Evolutionary conservation across 257 asterid genomes (phyloP).

Genomic region (Nicotiana obtusifolia): DNA sequence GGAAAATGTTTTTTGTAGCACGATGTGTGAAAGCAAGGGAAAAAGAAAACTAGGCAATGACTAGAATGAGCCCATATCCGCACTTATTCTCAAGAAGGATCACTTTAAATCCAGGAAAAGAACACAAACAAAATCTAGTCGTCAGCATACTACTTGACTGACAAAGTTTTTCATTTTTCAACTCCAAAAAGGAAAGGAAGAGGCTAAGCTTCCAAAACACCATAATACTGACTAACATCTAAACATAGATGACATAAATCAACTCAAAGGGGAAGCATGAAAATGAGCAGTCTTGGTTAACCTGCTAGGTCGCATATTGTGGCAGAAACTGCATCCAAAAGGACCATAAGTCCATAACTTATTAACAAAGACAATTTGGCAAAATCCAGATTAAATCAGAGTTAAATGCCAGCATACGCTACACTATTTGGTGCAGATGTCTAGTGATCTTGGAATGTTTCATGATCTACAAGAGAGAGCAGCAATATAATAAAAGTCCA

Average conservation of each 20-base stretch:
- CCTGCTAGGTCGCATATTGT: not conserved
- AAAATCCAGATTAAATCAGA: not conserved
- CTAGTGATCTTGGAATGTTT: not conserved
- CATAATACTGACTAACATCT: not conserved
- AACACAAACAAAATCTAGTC: not conserved
- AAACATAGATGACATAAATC: not conserved
- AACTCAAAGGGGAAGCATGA: constrained; percentile 3
- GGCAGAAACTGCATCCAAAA: not conserved
- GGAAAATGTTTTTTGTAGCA: not conserved
- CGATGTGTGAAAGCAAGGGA: not conserved
- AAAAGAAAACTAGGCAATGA: not conserved
- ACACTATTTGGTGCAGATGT: constrained; percentile 7
- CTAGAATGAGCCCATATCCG: not conserved
- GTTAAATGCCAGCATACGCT: not conserved
- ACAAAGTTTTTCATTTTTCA: not conserved
- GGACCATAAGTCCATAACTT: not conserved
- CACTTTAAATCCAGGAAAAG: not conserved
- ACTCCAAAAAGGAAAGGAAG: not conserved
- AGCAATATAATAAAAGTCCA: not conserved
- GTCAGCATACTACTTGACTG: not conserved
- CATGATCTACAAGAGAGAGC: not conserved
- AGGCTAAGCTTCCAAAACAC: not conserved
- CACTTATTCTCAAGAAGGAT: not conserved
- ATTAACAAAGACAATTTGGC: not conserved
- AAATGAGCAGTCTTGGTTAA: not conserved